Evolutionary conservation across 1,284 basidiomycete species (phyloP).

Genomic region (Trametes hirsuta): DNA sequence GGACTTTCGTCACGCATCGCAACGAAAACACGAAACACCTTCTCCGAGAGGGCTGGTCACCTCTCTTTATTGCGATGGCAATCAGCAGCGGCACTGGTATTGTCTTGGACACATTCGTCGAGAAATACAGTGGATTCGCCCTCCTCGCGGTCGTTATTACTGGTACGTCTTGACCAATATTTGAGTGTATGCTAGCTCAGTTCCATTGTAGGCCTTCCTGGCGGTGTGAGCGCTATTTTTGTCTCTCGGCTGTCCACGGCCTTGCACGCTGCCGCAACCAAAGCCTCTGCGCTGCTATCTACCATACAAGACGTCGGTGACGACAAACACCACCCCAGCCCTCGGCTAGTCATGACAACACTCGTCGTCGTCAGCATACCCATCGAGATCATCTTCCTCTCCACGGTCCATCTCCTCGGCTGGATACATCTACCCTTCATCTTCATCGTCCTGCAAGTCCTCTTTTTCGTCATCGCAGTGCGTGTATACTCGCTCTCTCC

Average conservation of each 20-base stretch:
- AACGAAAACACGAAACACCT: slow-evolving; percentile 74
- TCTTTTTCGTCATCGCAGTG: slow-evolving; percentile 79
- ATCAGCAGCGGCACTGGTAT: slow-evolving; percentile 92
- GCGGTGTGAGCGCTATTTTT: slow-evolving; percentile 89
- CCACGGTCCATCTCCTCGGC: slow-evolving; percentile 64
- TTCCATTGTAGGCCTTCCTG: slow-evolving; percentile 67
- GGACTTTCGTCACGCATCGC: slow-evolving; percentile 56
- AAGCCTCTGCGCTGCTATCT: slow-evolving; percentile 20
- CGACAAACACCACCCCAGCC: slow-evolving; percentile 43
- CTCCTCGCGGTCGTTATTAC: slow-evolving; percentile 89
- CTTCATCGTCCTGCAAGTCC: slow-evolving; percentile 66
- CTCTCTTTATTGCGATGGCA: slow-evolving; percentile 90
- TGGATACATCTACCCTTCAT: slow-evolving; percentile 76
- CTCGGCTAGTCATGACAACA: slow-evolving; percentile 61
- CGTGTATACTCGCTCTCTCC: slow-evolving; percentile 35
- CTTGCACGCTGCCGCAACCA: slow-evolving; percentile 63
- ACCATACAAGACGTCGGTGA: slow-evolving; percentile 23
- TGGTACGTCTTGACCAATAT: slow-evolving; percentile 48
- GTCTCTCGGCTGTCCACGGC: slow-evolving; percentile 90
- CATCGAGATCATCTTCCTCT: slow-evolving; percentile 75
- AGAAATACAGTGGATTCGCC: slow-evolving; percentile 85
- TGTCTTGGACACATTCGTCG: slow-evolving; percentile 89
- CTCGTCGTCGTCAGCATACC: slow-evolving; percentile 78
- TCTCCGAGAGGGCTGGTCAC: slow-evolving; percentile 86
- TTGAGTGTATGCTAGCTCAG: background rate